A percentile compares a stretch with the other conserved stretches of the same genome.
Evolutionary conservation across 352 stramenopile genomes (phyloP).

Genomic region (Globisporangium echinulatum): DNA sequence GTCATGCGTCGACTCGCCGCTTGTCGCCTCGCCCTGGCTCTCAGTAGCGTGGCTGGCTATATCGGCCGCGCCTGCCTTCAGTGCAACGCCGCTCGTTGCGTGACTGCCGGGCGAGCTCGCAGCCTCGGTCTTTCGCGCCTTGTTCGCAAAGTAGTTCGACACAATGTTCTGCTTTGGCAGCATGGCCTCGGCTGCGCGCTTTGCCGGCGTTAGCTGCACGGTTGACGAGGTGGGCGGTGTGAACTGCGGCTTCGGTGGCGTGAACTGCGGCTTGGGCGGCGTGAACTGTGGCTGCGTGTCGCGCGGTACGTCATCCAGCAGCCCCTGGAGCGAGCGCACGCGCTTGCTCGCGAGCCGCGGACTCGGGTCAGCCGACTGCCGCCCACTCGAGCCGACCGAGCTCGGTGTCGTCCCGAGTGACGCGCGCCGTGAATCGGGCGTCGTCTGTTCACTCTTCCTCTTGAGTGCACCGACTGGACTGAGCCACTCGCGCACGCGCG

Average conservation of each 20-base stretch:
- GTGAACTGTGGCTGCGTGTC: constrained; percentile 16
- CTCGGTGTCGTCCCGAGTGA: constrained; percentile 7
- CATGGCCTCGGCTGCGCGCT: not conserved
- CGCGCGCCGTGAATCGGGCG: constrained; percentile 28
- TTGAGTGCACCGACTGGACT: constrained; percentile 47
- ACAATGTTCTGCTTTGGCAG: constrained; percentile 20
- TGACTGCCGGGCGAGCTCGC: not conserved
- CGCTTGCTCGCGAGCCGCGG: constrained; percentile 49
- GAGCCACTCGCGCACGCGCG: constrained; percentile 51
- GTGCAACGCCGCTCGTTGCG: not conserved
- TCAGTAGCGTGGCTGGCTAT: constrained; percentile 4
- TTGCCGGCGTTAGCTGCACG: constrained; percentile 1
- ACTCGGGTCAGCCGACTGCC: constrained; percentile 9
- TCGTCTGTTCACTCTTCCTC: constrained; percentile 15
- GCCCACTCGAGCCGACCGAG: constrained; percentile 8
- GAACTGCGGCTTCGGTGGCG: constrained; percentile 4
- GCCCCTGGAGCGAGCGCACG: constrained; percentile 68
- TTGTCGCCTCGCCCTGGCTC: constrained; percentile 1
- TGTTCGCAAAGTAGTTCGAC: constrained; percentile 41
- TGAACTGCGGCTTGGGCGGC: constrained; percentile 8
- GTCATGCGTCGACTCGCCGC: constrained; percentile 15
- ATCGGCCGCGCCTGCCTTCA: not conserved
- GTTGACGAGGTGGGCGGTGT: constrained; percentile 3
- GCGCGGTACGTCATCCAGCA: constrained; percentile 61
- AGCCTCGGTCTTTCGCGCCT: constrained; percentile 9